A percentile compares a stretch with the other conserved stretches of the same genome.
Evolutionary conservation across 2,329 filamentous ascomycete species (phyloP).

Genomic region (Botryotinia narcissicola): DNA sequence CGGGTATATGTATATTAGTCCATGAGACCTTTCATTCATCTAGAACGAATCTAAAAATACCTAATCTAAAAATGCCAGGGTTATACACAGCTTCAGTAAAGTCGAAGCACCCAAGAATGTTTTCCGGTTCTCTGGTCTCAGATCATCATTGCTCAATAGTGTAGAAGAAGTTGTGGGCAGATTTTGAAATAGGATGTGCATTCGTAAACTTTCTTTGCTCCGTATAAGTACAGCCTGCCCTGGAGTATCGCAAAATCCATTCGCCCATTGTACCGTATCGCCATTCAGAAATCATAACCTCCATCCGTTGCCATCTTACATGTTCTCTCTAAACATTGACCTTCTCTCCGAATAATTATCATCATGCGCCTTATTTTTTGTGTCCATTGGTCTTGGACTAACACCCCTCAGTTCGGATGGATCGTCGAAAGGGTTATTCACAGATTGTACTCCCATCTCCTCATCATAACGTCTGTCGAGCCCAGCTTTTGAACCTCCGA

Average conservation of each 20-base stretch:
- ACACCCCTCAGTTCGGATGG: slow-evolving; percentile 65
- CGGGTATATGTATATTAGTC: background rate
- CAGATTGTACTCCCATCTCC: slow-evolving; percentile 43
- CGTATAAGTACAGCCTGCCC: slow-evolving; percentile 1
- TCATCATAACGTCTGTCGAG: slow-evolving; percentile 46
- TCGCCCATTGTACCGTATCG: background rate
- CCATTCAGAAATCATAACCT: background rate
- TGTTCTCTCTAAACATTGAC: slow-evolving; percentile 68
- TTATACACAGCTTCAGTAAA: background rate
- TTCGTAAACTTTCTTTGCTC: background rate
- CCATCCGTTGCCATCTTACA: slow-evolving; percentile 45
- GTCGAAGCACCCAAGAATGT: background rate
- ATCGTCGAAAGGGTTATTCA: slow-evolving; percentile 69
- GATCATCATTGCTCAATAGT: background rate
- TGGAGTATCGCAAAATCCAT: background rate
- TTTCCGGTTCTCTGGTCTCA: background rate
- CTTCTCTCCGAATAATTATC: slow-evolving; percentile 65
- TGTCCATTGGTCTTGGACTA: slow-evolving; percentile 69
- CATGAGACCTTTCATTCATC: background rate
- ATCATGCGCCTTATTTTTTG: slow-evolving; percentile 36
- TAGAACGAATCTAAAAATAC: background rate
- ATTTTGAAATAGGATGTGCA: background rate
- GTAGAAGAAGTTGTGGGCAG: background rate
- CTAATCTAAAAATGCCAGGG: background rate
- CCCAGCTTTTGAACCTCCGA: slow-evolving; percentile 42